Conservation (phyloP, 805 yeast species). For the Yamadazyma insecticola region DNA sequence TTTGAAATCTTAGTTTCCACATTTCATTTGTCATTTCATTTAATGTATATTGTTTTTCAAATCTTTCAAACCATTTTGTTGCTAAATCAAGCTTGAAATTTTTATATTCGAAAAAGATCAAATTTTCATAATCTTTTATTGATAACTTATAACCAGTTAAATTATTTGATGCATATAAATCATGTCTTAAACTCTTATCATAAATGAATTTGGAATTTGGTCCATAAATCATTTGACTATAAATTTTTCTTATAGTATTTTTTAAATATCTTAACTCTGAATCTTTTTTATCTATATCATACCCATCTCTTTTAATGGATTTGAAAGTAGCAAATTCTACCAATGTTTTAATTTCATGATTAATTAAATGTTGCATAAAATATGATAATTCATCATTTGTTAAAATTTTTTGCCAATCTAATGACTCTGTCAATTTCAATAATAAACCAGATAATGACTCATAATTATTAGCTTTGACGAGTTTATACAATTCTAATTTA, state of each 20-base stretch:
- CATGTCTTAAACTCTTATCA: conserved; percentile 10
- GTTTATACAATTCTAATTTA: conserved; percentile 12
- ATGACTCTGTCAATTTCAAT: conserved; percentile 9
- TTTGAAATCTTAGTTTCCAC: conserved; percentile 33
- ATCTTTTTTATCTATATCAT: conserved; percentile 4
- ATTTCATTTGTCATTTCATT: conserved; percentile 24
- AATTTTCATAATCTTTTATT: conserved; percentile 33
- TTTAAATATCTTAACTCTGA: conserved; percentile 11
- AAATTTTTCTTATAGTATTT: conserved; percentile 18
- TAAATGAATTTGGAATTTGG: conserved; percentile 19
- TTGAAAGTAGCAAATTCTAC: conserved; percentile 8
- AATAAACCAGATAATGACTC: conserved; percentile 13
- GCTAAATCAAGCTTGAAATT: conserved; percentile 38
- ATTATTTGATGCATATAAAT: conserved; percentile 12
- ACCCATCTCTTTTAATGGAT: conserved; percentile 1
- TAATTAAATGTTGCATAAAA: conserved; percentile 14
- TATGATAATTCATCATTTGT: conserved; percentile 16
- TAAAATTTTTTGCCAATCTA: conserved; percentile 7
- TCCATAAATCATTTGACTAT: conserved; percentile 20
- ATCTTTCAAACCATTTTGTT: conserved; percentile 32
- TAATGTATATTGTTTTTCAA: conserved; percentile 19
- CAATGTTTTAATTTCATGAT: conserved; percentile 15
- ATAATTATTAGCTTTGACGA: conserved; percentile 12
- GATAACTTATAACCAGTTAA: conserved; percentile 15
- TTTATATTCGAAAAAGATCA: conserved; percentile 29